These are phyloP conservation scores for Bromus sterilis DNA, from an alignment of 176 grass and related monocot genomes.

Conservation along the genomic window DNA sequence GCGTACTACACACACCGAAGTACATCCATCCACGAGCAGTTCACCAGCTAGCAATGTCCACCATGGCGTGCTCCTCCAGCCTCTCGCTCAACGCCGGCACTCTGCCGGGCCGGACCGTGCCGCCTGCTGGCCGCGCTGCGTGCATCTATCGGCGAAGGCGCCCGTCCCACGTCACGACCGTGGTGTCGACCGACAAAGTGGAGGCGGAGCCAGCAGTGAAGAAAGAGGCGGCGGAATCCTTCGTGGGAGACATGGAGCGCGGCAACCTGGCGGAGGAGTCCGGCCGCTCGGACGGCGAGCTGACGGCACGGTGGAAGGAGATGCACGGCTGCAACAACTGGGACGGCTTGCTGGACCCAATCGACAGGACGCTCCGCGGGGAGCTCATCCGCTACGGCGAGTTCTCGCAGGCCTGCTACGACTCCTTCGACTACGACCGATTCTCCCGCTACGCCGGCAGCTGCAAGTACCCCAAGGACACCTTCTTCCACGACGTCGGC, in stretches of 20 bases:
- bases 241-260: not conserved
- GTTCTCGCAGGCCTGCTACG: conserved; percentile 65
- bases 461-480: conserved; percentile 26
- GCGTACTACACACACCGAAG: too few species aligned
- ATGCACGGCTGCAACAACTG: conserved; percentile 49
- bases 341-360: conserved; percentile 39
- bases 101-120: not conserved
- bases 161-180: not conserved
- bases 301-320: conserved; percentile 48
- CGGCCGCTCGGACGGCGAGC: not conserved
- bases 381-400: conserved; percentile 75
- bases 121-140: not conserved
- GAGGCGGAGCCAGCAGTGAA: not conserved
- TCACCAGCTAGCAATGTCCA: not conserved
- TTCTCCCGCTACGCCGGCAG: conserved; percentile 57
- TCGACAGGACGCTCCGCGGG: conserved; percentile 43
- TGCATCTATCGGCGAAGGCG: too few species aligned
- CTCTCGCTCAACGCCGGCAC: not conserved
- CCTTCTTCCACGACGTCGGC: conserved; percentile 28
- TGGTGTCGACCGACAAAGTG: not conserved
- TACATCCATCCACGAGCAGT: too few species aligned
- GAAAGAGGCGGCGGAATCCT: not conserved
- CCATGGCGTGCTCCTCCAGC: not conserved
- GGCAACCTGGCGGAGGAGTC: not conserved
- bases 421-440: conserved; percentile 55